These are phyloP conservation scores for Lasiosphaeria ovina DNA, from an alignment of 495 filamentous ascomycete species.

Conservation along the genomic window DNA sequence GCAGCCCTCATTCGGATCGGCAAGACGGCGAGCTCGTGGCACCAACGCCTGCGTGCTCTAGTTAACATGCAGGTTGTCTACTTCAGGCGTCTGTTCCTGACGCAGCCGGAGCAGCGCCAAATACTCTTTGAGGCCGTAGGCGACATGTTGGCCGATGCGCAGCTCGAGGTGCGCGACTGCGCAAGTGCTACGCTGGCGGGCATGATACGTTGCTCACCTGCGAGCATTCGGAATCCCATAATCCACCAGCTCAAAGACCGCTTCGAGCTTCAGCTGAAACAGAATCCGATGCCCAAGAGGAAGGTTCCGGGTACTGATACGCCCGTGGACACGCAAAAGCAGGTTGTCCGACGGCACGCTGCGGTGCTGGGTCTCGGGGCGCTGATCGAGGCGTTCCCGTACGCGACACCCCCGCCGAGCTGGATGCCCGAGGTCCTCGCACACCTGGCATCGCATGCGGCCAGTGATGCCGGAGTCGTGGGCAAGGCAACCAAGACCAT, in stretches of 20 bases:
- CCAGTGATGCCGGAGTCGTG: constrained; percentile 86
- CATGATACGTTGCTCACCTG: constrained; percentile 98
- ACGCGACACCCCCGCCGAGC: constrained; percentile 81
- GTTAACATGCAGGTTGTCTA: constrained; percentile 99
- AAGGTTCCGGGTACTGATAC: constrained; percentile 66
- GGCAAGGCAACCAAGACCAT: constrained; percentile 97
- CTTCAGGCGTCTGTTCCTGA: constrained; percentile 95
- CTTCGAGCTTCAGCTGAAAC: constrained; percentile 71
- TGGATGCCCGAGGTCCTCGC: constrained; percentile 96
- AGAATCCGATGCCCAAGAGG: constrained; percentile 85
- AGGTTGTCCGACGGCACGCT: constrained; percentile 80
- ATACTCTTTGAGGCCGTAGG: constrained; percentile 85
- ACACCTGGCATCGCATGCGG: constrained; percentile 77
- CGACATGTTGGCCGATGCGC: constrained; percentile 86
- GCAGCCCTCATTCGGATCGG: constrained; percentile 85
- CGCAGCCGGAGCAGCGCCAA: constrained; percentile 70
- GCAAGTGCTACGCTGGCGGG: constrained; percentile 88
- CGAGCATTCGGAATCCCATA: constrained; percentile 69
- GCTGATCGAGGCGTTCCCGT: constrained; percentile 94
- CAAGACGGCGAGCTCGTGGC: constrained; percentile 83
- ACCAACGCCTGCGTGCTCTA: constrained; percentile 91
- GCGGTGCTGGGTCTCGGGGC: constrained; percentile 91
- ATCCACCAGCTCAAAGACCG: constrained; percentile 71
- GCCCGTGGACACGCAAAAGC: constrained; percentile 71
- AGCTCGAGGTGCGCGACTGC: constrained; percentile 93